Conservation (phyloP, 225 moss, liverwort and hornwort genomes). For the Antitrichia curtipendula region DNA sequence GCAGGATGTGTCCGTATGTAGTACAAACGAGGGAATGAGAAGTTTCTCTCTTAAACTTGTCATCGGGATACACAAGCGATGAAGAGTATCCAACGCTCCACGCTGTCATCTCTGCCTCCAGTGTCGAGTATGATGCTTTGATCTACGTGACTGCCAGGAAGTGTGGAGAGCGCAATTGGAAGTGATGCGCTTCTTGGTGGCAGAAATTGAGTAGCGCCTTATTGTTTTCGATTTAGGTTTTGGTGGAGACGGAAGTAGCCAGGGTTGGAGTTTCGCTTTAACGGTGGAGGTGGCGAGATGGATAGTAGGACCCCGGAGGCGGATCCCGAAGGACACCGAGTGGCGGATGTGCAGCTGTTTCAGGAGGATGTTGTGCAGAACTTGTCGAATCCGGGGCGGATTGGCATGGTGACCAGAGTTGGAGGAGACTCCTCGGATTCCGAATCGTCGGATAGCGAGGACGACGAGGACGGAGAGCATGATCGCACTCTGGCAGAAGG, state of each 20-base stretch:
- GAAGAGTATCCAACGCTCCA: background rate
- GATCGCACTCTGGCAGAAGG: constrained; percentile 49
- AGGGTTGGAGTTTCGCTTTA: background rate
- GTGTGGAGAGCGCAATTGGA: background rate
- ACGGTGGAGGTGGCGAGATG: constrained; percentile 1
- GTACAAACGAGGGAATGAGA: background rate
- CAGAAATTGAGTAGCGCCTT: background rate
- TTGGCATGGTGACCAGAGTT: constrained; percentile 77
- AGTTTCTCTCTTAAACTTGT: background rate
- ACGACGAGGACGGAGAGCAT: constrained; percentile 29
- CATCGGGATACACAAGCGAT: background rate
- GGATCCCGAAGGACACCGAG: constrained; percentile 32
- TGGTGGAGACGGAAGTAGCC: background rate
- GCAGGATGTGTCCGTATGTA: background rate
- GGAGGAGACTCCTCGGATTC: constrained; percentile 65
- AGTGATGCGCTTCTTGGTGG: background rate
- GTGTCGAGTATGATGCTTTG: background rate
- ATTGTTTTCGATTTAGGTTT: background rate
- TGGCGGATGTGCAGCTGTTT: constrained; percentile 65
- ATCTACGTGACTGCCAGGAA: background rate
- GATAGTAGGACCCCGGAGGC: constrained; percentile 7
- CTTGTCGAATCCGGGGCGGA: constrained; percentile 41
- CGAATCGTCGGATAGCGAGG: constrained; percentile 57
- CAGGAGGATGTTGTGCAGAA: constrained; percentile 85
- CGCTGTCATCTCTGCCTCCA: background rate